Base-by-base conservation (phyloP, 2,329 filamentous ascomycete genomes). In the Westerdykella sp. region DNA sequence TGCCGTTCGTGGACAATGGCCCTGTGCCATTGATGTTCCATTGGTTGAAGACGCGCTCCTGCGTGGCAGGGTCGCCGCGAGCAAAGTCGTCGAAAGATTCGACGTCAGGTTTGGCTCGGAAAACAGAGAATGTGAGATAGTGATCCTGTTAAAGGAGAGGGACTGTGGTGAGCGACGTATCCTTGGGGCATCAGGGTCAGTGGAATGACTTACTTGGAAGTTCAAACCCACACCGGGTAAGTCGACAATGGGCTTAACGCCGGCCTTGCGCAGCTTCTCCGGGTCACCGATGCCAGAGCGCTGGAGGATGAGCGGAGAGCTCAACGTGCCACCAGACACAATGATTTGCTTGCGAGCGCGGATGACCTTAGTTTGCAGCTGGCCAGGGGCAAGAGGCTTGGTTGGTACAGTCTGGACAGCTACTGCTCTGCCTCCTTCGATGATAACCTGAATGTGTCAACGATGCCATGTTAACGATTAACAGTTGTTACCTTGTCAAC, bases 71-170 rank as follows among this genome's bases (percentile, higher is more conserved):
- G 30, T 84, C 83, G 34, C 86, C 86, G 39, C 85, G 79, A 7
- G 83, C 75, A 59, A 90, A 90, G 62, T 90, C 85, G 55, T 90
- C 86, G 51, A 91, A 91, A 10, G 80, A 84, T 60, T 91, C 86
- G 0, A 80, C 80, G 5, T 83, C 79, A 5, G 84, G 84, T 70
- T 86, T 87, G 14, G 84, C 84, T 11, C 85, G 77, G 64, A 78
- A 88, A 2, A 78, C 75, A 0, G 83, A 77, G 63, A 87, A 87
- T 2, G 81, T 84, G 32, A 87, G 72, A 61, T 53, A 28, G 25
- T 28, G 25, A 7, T 28, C 25, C 25, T 28, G 3, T 28, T 28
- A 28, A 28, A 3, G 25, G 7, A 28, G 9, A 3, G 25, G 7
- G 25, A 28, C 11, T 10, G 25, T 28, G 25, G 15, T 18, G 7